Evolutionary conservation across 192 early-diverging fungal species (phyloP), one percentile per base, ranked within the genome.

Genomic region (Geranomyces variabilis): DNA sequence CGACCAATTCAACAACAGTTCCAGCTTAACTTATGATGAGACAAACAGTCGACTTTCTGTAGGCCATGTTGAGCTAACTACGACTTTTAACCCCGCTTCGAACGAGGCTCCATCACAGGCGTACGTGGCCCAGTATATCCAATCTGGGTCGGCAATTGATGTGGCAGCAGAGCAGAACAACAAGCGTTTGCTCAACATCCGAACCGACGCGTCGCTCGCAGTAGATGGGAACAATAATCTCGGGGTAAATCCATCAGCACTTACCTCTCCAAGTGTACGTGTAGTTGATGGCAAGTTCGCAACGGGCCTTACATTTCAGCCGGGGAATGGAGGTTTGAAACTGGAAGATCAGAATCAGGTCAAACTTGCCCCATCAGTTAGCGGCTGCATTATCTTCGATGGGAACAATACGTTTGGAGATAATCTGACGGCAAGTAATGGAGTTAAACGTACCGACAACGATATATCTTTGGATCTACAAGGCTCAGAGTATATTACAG

Each of bases 201-300:
- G 60, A 34, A 26, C 29, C 24, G 60, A 62, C 34, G 60, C 60
- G 34, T 33, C 60, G 15, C 22, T 62, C 10, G 29, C 24, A 34
- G 33, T 62, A 13, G 26, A 57, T 28, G 56, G 26, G 10, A 24
- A 12, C 12, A 62, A 62, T 12, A 62, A 62, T 62, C 60, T 62
- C 14, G 60, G 60, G 6, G 60, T 62, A 26, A 62, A 62, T 33
- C 28, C 34, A 15, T 15, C 10, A 9, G 28, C 60, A 33, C 34
- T 62, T 12, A 33, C 34, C 13, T 12, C 24, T 34, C 12, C 10
- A 33, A 10, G 10, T 33, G 12, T 12, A 9, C 12, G 24, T 6
- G 22, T 9, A 33, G 60, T 62, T 15, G 60, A 62, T 22, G 60
- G 60, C 24, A 62, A 62, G 60, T 33, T 62, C 12, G 8, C 60